Conservation (phyloP, 2,329 filamentous ascomycete species). For the Fusarium sp. region DNA sequence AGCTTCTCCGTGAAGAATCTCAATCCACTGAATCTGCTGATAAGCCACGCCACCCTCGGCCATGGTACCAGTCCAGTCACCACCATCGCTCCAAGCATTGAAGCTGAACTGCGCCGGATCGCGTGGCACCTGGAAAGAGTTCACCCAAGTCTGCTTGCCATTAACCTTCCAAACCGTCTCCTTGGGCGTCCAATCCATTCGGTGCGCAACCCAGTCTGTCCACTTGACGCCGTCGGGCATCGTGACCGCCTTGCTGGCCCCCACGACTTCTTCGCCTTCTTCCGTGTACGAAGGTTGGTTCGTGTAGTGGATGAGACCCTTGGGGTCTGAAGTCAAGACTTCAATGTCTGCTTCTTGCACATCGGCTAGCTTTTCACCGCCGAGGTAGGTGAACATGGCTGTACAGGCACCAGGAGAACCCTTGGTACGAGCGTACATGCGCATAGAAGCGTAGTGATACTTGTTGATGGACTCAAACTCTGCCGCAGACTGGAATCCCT, state of each 20-base stretch:
- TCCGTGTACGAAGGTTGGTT: slow-evolving; percentile 67
- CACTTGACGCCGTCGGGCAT: slow-evolving; percentile 57
- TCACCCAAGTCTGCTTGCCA: slow-evolving; percentile 59
- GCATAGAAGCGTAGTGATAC: slow-evolving; percentile 50
- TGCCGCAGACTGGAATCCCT: slow-evolving; percentile 57
- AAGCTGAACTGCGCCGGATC: slow-evolving; percentile 63
- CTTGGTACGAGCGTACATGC: slow-evolving; percentile 61
- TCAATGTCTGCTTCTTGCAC: slow-evolving; percentile 65
- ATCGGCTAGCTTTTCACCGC: slow-evolving; percentile 46
- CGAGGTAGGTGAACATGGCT: slow-evolving; percentile 63
- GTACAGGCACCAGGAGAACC: slow-evolving; percentile 62
- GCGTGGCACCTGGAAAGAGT: slow-evolving; percentile 65
- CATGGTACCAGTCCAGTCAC: slow-evolving; percentile 69
- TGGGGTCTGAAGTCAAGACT: slow-evolving; percentile 59
- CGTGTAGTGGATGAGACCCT: slow-evolving; percentile 63
- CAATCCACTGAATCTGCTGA: slow-evolving; percentile 71
- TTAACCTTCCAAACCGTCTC: slow-evolving; percentile 67
- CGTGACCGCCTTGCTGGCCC: slow-evolving; percentile 58
- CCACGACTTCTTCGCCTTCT: slow-evolving; percentile 56
- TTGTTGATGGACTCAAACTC: slow-evolving; percentile 57
- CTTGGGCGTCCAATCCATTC: slow-evolving; percentile 69
- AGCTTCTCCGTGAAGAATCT: slow-evolving; percentile 63
- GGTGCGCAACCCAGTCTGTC: slow-evolving; percentile 67
- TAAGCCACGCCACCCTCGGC: slow-evolving; percentile 59
- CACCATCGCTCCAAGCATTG: slow-evolving; percentile 71